These are phyloP conservation scores for Fusarium fracticaudum DNA, from an alignment of 2,329 filamentous ascomycete genomes.

Conservation along the genomic window DNA sequence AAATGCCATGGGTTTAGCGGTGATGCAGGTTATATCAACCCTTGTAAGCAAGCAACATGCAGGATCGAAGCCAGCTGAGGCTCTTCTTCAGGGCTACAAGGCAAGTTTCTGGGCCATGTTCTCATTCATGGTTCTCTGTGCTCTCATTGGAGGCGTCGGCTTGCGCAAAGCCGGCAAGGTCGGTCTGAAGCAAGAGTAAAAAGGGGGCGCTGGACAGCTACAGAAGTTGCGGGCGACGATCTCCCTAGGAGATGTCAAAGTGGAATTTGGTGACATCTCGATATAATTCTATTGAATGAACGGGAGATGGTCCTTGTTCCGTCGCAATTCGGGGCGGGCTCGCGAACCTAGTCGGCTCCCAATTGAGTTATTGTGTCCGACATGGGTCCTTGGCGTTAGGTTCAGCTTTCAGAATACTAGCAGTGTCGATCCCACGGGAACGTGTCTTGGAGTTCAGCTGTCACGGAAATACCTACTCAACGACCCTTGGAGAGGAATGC, in stretches of 20 bases:
- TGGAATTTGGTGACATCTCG: not conserved
- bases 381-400: not conserved
- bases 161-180: slow-evolving; percentile 41
- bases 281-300: not conserved
- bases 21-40: slow-evolving; percentile 57
- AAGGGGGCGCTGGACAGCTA: not conserved
- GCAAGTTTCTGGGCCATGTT: slow-evolving; percentile 63
- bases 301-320: not conserved
- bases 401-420: not conserved
- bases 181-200: slow-evolving; percentile 56
- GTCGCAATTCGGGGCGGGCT: not conserved
- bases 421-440: not conserved
- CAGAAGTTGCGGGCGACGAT: not conserved
- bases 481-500: not conserved
- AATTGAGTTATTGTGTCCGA: not conserved
- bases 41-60: slow-evolving; percentile 49
- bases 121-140: slow-evolving; percentile 55
- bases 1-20: slow-evolving; percentile 57
- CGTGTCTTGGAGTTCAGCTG: not conserved
- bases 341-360: not conserved
- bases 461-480: not conserved
- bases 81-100: slow-evolving; percentile 59
- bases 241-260: not conserved
- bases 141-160: slow-evolving; percentile 51
- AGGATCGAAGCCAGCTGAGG: slow-evolving; percentile 38